Base-by-base conservation (phyloP, 2,329 filamentous ascomycete genomes). In the Fusarium chaquense region DNA sequence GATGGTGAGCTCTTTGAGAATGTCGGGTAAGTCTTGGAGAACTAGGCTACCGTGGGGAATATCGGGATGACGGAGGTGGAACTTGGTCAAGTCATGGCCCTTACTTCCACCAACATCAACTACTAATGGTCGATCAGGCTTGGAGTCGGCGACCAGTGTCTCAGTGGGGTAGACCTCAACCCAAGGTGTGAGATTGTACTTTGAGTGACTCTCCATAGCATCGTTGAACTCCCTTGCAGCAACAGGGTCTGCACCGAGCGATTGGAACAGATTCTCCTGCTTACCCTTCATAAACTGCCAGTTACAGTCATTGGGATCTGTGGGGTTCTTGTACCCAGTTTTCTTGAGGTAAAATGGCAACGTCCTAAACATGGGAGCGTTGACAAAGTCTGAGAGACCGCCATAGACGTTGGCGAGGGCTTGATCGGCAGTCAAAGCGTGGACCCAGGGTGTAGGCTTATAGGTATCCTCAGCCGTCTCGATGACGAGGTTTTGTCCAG, bases 171-270 rank as follows among this genome's bases (percentile, higher is more conserved):
- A 79, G 1, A 81, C 64, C 9, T 80, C 77, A 0, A 76, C 69
- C 80, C 80, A 82, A 11, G 78, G 65, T 6, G 76, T 78, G 30
- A 80, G 72, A 54, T 80, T 81, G 65, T 78, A 77, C 49, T 76
- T 76, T 24, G 78, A 79, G 54, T 81, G 78, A 56, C 78, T 79
- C 57, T 79, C 75, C 79, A 81, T 81, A 3, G 76, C 76, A 54
- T 78, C 73, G 41, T 77, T 77, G 62, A 81, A 81, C 43, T 77
- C 72, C 6, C 71, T 59, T 1, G 73, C 74, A n/a, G 78, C 73
- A 6, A 56, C 50, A 5, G 76, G 73, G 28, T 80, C 68, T 8
- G 73, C 61, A 40, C 66, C 72, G n/a, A 81, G 61, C 20, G 77
- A 76, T 16, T 77, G 56, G 61, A 80, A 81, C 40, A 80, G 64